Conservation (phyloP, 2,329 filamentous ascomycete genomes). For the Cercospora canescens region DNA sequence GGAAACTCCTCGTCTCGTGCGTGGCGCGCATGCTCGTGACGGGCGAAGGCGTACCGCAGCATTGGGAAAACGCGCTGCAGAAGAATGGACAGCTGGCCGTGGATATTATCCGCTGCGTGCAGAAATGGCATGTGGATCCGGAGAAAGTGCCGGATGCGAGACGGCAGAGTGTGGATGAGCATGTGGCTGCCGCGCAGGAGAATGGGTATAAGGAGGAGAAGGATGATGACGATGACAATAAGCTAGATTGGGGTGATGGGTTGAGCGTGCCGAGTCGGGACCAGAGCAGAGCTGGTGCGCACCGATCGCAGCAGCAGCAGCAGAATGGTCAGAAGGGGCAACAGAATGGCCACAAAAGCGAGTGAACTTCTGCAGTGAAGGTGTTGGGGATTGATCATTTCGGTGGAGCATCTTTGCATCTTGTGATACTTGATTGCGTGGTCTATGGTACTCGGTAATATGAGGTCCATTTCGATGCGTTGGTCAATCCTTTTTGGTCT, state of each 20-base stretch:
- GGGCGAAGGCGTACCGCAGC: conserved; percentile 50
- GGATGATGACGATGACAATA: conserved; percentile 23
- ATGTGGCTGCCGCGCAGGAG: conserved; percentile 36
- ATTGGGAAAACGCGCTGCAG: conserved; percentile 57
- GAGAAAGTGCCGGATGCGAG: conserved; percentile 51
- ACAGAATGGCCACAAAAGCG: conserved; percentile 1
- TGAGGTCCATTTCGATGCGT: neutral
- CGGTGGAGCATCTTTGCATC: neutral
- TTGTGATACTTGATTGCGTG: neutral
- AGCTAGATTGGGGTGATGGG: conserved; percentile 26
- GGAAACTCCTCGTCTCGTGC: conserved; percentile 43
- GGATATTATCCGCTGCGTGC: conserved; percentile 55
- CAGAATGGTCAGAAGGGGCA: conserved; percentile 1
- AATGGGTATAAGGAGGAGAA: conserved; percentile 38
- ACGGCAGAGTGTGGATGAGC: conserved; percentile 43
- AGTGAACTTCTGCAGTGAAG: neutral
- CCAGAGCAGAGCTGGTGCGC: conserved; percentile 16
- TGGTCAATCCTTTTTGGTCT: neutral
- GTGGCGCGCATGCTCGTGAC: conserved; percentile 54
- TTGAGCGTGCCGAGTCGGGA: conserved; percentile 17
- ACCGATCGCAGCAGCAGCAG: neutral
- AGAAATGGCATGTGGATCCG: conserved; percentile 55
- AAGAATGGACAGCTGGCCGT: conserved; percentile 58
- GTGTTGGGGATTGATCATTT: neutral
- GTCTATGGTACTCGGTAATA: neutral